phyloP scores from a whole-genome alignment of 257 asterid species.

The Primulina huaijiensis region DNA sequence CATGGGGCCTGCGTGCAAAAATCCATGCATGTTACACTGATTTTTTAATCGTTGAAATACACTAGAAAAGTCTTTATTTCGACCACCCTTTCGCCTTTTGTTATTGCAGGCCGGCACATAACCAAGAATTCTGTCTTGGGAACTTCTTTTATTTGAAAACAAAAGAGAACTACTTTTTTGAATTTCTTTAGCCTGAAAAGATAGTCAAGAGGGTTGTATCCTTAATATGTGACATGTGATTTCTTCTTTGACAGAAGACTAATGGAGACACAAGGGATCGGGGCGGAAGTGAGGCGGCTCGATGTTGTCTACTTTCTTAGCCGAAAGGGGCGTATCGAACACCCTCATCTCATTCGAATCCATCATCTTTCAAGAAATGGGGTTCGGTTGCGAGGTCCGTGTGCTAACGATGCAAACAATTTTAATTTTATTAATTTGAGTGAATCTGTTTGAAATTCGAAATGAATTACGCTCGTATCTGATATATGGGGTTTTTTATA shows the following conservation, averaged over 20 bases:
- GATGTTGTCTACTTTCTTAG: conserved; percentile 78
- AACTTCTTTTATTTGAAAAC: background rate
- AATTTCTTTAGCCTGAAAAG: conserved; percentile 39
- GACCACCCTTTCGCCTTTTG: conserved; percentile 16
- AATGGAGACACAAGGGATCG: conserved; percentile 59
- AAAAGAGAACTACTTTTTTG: background rate
- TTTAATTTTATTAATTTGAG: background rate
- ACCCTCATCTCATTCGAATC: conserved; percentile 84
- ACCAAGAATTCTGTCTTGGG: conserved; percentile 41
- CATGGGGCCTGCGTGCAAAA: conserved; percentile 59
- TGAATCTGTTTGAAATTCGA: background rate
- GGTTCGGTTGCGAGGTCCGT: conserved; percentile 58
- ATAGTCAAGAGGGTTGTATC: conserved; percentile 26
- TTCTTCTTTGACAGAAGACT: conserved; percentile 36
- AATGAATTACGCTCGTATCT: background rate
- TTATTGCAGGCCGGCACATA: conserved; percentile 63
- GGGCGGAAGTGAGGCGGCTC: conserved; percentile 69
- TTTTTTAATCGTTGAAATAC: conserved; percentile 28
- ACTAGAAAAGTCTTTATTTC: conserved; percentile 24
- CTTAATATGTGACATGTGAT: conserved; percentile 23
- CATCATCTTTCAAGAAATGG: conserved; percentile 77
- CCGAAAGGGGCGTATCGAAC: conserved; percentile 70
- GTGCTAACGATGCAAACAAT: no score
- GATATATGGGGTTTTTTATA: background rate
- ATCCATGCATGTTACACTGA: conserved; percentile 27